These are phyloP conservation scores for Globisporangium mamillatum DNA, from an alignment of 352 stramenopile genomes.

Conservation along the genomic window DNA sequence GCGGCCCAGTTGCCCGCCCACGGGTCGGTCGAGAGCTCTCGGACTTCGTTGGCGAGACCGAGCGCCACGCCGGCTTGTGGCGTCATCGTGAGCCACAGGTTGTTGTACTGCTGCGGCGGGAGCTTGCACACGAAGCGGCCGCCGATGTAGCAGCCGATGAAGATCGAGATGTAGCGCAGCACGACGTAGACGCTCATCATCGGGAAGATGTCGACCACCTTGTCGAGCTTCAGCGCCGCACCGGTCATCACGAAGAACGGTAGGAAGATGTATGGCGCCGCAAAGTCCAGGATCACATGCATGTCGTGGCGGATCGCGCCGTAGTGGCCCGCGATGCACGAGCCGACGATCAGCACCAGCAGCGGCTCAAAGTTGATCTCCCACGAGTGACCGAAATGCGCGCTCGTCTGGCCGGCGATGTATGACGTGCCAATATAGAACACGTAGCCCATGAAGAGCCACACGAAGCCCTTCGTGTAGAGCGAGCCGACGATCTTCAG, in stretches of 20 bases:
- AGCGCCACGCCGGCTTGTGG: constrained; percentile 65
- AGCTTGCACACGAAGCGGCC: constrained; percentile 66
- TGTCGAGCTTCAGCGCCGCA: constrained; percentile 57
- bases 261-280: constrained; percentile 67
- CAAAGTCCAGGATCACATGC: constrained; percentile 70
- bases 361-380: constrained; percentile 72
- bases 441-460: constrained; percentile 52
- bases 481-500: constrained; percentile 24
- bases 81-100: constrained; percentile 73
- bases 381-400: constrained; percentile 48
- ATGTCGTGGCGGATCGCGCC: constrained; percentile 66
- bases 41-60: constrained; percentile 56
- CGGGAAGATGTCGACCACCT: constrained; percentile 52
- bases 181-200: constrained; percentile 66
- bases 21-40: constrained; percentile 16
- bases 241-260: constrained; percentile 82
- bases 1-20: constrained; percentile 59
- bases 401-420: constrained; percentile 23
- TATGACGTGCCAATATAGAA: constrained; percentile 59
- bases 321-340: constrained; percentile 63
- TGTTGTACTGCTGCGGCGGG: constrained; percentile 58
- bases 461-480: constrained; percentile 64
- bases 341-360: constrained; percentile 55
- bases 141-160: constrained; percentile 56
- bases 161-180: constrained; percentile 55